These are phyloP conservation scores for Vinca major DNA, from an alignment of 305 asterid genomes.

Conservation along the genomic window DNA sequence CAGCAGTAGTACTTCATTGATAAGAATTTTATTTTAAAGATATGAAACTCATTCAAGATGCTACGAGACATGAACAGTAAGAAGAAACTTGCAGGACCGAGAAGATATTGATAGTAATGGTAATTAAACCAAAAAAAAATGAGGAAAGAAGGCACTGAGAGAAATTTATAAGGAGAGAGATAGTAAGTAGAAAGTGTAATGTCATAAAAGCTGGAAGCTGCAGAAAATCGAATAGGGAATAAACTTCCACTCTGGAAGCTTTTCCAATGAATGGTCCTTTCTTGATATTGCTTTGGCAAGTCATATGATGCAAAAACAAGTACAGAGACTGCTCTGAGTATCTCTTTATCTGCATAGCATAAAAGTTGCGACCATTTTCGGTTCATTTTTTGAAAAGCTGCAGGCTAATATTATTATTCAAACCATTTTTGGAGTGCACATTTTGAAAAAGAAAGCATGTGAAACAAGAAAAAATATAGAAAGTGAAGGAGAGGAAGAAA, in stretches of 20 bases:
- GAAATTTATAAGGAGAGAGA: not conserved
- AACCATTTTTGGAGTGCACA: not conserved
- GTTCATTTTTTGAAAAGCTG: not conserved
- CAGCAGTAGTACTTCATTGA: not conserved
- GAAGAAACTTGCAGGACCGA: not conserved
- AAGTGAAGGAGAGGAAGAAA: slow-evolving; percentile 8
- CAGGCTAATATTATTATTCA: not conserved
- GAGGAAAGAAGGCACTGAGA: not conserved
- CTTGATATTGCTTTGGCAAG: not conserved
- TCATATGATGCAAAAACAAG: not conserved
- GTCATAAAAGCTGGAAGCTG: not conserved
- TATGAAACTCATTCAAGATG: too few species aligned
- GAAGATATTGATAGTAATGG: not conserved
- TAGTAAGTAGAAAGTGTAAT: not conserved
- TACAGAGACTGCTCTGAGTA: not conserved
- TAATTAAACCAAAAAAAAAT: not conserved
- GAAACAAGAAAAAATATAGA: not conserved
- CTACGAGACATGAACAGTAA: not conserved
- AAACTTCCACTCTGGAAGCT: not conserved
- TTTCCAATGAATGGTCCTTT: not conserved
- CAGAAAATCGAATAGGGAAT: not conserved
- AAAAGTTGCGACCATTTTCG: not conserved
- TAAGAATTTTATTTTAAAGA: not conserved
- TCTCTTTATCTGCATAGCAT: not conserved
- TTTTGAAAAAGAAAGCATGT: not conserved